Evolutionary conservation across 805 yeast species (phyloP).

Genomic region (Kuraishia capsulata): DNA sequence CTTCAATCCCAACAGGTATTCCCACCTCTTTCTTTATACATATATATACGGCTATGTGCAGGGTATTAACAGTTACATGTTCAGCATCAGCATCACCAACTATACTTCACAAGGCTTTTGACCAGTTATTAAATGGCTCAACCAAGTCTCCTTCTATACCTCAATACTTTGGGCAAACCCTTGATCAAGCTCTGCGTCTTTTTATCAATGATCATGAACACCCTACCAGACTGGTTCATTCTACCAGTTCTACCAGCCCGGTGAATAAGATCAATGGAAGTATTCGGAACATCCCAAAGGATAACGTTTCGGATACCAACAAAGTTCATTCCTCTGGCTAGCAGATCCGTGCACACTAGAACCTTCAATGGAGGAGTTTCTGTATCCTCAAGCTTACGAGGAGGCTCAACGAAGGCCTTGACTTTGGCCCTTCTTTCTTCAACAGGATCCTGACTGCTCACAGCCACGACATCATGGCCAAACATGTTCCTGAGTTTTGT

Average conservation of each 20-base stretch:
- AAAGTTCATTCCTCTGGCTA: constrained; percentile 88
- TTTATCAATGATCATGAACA: constrained; percentile 66
- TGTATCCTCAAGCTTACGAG: constrained; percentile 26
- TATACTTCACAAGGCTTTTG: no score
- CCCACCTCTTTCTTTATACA: no score
- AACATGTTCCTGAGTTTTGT: constrained; percentile 38
- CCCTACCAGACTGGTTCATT: constrained; percentile 84
- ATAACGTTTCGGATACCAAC: constrained; percentile 73
- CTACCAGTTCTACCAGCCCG: constrained; percentile 93
- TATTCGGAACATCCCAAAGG: constrained; percentile 76
- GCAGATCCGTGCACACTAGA: constrained; percentile 77
- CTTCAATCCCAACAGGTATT: no score
- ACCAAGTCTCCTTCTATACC: constrained; percentile 33
- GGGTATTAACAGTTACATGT: no score
- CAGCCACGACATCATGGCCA: constrained; percentile 51
- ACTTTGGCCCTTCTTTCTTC: constrained; percentile 53
- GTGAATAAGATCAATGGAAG: constrained; percentile 81
- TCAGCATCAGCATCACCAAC: no score
- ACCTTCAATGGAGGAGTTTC: constrained; percentile 41
- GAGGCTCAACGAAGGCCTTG: constrained; percentile 54
- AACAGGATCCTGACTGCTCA: constrained; percentile 57
- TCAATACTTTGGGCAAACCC: constrained; percentile 65
- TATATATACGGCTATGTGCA: no score
- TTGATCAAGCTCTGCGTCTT: constrained; percentile 68
- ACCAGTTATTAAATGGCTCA: no score